Evolutionary conservation across 345 rosid genomes (phyloP), one percentile per base, ranked within the genome.

Genomic region (Reutealis trisperma): DNA sequence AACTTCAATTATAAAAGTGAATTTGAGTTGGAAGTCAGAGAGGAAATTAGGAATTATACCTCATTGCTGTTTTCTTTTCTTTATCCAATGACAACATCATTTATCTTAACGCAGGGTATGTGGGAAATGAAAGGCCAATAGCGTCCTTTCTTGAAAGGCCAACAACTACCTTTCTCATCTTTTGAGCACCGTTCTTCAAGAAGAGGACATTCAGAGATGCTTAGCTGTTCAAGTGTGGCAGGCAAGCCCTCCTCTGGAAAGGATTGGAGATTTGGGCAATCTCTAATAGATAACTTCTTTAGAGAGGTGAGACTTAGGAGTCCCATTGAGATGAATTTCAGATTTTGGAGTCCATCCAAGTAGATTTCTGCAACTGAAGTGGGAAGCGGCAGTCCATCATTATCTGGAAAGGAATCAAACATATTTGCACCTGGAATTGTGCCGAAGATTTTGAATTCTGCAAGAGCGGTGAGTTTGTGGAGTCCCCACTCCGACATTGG

Each of bases 211-310:
- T n/a, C n/a, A 0, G 16, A 30, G 16, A 83, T 65, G 0, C n/a
- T 5, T n/a, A 83, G 74, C 64, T 13, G 1, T 58, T 63, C 79
- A 11, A 80, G 83, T 15, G 67, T 51, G 51, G 62, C 18, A 62
- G 83, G 79, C 21, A 83, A 44, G 45, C 83, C 74, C 12, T 49
- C 60, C 63, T 71, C 74, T n/a, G 83, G 83, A 62, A 83, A 70
- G 51, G 12, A 37, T 34, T 14, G 73, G 52, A 80, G 79, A 22
- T 64, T 68, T 21, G 74, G 77, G 74, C 27, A 61, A 47, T 47
- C 12, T 13, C 1, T 13, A 47, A 47, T 47, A 6, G 2, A 6
- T 47, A 47, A 47, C 0, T 4, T 1, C 13, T 6, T 1, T 49
- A 49, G 54, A 49, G 54, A 49, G 15, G 54, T 9, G 13, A 49